Evolutionary conservation across 176 grass and related monocot species (phyloP).

Genomic region (Phragmites australis): DNA sequence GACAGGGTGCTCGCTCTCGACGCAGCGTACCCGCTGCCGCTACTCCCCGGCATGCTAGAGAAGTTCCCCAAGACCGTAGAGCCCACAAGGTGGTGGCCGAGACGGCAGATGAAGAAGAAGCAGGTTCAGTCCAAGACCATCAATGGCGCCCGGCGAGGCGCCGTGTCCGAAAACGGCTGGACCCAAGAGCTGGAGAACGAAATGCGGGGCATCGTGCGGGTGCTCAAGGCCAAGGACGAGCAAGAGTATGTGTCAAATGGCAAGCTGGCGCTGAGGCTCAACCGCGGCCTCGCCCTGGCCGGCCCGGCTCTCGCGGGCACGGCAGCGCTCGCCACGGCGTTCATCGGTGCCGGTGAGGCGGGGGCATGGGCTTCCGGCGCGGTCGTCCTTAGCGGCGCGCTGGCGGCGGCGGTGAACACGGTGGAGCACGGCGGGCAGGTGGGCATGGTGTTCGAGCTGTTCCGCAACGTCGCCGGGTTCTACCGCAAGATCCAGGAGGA

Average conservation of each 20-base stretch:
- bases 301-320: slow-evolving; percentile 42
- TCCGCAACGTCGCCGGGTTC: slow-evolving; percentile 44
- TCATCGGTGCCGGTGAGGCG: slow-evolving; percentile 15
- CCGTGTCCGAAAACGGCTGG: slow-evolving; percentile 45
- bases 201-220: slow-evolving; percentile 46
- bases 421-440: slow-evolving; percentile 57
- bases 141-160: no score
- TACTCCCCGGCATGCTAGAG: slow-evolving; percentile 57
- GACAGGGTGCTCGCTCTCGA: slow-evolving; percentile 43
- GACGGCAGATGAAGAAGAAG: background rate
- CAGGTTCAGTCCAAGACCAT: background rate
- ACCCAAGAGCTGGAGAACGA: slow-evolving; percentile 53
- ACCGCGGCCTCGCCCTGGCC: slow-evolving; percentile 34
- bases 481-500: slow-evolving; percentile 51
- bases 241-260: slow-evolving; percentile 30
- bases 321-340: slow-evolving; percentile 16
- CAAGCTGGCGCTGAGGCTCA: slow-evolving; percentile 15
- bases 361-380: slow-evolving; percentile 8
- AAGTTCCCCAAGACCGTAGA: slow-evolving; percentile 55
- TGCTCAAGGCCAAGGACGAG: slow-evolving; percentile 58
- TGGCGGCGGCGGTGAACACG: slow-evolving; percentile 53
- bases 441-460: slow-evolving; percentile 71
- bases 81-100: slow-evolving; percentile 60
- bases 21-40: slow-evolving; percentile 53
- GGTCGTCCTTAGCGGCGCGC: slow-evolving; percentile 8